Evolutionary conservation across 2,329 filamentous ascomycete species (phyloP), one percentile per base, ranked within the genome.

Genomic region (Scytalidium sp.): DNA sequence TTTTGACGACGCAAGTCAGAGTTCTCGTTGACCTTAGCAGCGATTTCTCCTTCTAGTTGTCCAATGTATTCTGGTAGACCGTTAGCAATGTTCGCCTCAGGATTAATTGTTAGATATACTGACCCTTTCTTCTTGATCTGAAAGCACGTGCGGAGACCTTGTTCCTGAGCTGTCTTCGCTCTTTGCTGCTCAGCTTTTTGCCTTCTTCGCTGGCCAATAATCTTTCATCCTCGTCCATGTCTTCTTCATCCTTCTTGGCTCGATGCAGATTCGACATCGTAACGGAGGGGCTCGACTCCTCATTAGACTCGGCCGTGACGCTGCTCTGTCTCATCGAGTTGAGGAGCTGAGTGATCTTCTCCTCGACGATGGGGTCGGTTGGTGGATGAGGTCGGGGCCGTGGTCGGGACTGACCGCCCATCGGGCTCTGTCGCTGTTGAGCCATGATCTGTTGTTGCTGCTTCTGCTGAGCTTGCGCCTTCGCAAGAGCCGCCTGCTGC

Each of bases 141-240:
- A 99, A 99, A 46, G 93, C 93, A 60, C 94, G 90, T 55, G 94
- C 94, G 40, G 94, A 99, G 3, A 99, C 94, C 74, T 99, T 99
- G 81, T 99, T 99, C 56, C 94, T 84, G n/a, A 99, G 80, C 71
- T 97, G 94, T 59, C 94, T 86, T 53, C 94, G 86, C 72, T 97
- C 92, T 75, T 97, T 97, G 77, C 90, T 96, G 71, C 86, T 94
- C n/a, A 99, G 81, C 76, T 97, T 97, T 85, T 99, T 99, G 63
- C 93, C 94, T 72, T 97, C 93, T 64, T 99, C 94, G 53, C 91
- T 97, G n/a, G 90, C 90, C 43, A 97, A 78, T 9, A 97, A 78
- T 58, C 90, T 82, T 77, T 97, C 94, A 62, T 97, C 94, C 69
- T 97, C 93, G 61, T 99, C 94, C 93, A 99, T 97, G 47, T 97